Conservation (phyloP, 192 early-diverging fungal genomes). For the Entomortierella lignicola region DNA sequence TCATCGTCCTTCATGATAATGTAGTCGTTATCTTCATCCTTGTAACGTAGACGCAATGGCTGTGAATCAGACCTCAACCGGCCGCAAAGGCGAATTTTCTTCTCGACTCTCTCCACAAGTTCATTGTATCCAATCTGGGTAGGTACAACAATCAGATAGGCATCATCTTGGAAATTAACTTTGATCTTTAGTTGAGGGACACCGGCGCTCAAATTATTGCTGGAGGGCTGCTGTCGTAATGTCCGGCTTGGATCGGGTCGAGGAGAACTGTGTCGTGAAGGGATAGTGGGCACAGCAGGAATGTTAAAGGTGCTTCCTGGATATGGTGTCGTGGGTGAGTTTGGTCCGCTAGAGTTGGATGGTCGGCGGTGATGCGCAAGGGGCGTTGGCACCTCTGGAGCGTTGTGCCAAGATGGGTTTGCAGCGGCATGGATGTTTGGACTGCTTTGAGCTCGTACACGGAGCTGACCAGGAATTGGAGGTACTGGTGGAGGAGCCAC, state of each 20-base stretch:
- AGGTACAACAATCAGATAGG: slow-evolving; percentile 91
- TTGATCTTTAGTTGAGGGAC: slow-evolving; percentile 82
- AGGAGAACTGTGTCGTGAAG: slow-evolving; percentile 40
- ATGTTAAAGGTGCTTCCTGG: slow-evolving; percentile 29
- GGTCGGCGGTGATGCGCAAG: slow-evolving; percentile 30
- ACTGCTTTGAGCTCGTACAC: slow-evolving; percentile 67
- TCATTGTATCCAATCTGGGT: slow-evolving; percentile 79
- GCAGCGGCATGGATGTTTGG: slow-evolving; percentile 66
- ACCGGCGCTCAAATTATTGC: slow-evolving; percentile 47
- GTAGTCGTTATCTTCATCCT: slow-evolving; percentile 94
- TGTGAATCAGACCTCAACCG: slow-evolving; percentile 66
- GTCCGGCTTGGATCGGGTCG: slow-evolving; percentile 41
- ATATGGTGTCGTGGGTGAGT: slow-evolving; percentile 34
- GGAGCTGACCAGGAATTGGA: slow-evolving; percentile 52
- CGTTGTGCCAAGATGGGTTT: slow-evolving; percentile 50
- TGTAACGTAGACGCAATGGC: slow-evolving; percentile 82
- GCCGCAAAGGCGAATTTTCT: slow-evolving; percentile 88
- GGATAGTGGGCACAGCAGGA: slow-evolving; percentile 32
- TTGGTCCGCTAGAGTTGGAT: slow-evolving; percentile 51
- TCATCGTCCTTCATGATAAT: slow-evolving; percentile 89
- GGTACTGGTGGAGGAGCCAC: slow-evolving; percentile 43
- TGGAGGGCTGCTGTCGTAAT: slow-evolving; percentile 45
- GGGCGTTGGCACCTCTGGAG: slow-evolving; percentile 45
- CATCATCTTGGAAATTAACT: slow-evolving; percentile 88
- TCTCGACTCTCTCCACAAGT: slow-evolving; percentile 84